Evolutionary conservation across 345 rosid species (phyloP).

Genomic region (Salix koriyanagi): DNA sequence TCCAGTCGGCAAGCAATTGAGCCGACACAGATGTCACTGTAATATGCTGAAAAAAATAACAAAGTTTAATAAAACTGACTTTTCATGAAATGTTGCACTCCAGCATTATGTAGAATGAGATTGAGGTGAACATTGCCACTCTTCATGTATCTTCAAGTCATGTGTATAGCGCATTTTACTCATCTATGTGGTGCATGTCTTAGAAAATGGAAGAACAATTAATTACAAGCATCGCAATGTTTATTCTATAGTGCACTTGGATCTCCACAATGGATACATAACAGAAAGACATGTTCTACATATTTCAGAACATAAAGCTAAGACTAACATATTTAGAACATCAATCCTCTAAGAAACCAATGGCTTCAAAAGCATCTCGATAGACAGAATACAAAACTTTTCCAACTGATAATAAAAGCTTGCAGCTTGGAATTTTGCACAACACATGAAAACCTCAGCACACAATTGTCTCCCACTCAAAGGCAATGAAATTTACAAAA

Average conservation of each 20-base stretch:
- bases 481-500: not conserved
- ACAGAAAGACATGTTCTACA: not conserved
- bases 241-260: not conserved
- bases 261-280: not conserved
- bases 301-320: not conserved
- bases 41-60: slow-evolving; percentile 57
- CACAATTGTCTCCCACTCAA: not conserved
- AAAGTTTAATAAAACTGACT: slow-evolving; percentile 7
- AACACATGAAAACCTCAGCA: not conserved
- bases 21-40: slow-evolving; percentile 91
- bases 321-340: not conserved
- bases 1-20: slow-evolving; percentile 93
- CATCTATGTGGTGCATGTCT: not conserved
- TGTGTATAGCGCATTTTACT: not conserved
- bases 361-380: not conserved
- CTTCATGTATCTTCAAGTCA: not conserved
- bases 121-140: not conserved
- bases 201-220: not conserved
- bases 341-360: not conserved
- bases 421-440: no score
- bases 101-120: not conserved
- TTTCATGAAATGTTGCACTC: not conserved
- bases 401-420: not conserved
- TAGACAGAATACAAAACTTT: not conserved
- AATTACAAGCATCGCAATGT: not conserved